These are phyloP conservation scores for Lachnellula hyalina DNA, from an alignment of 2,329 filamentous ascomycete species.

Conservation along the genomic window DNA sequence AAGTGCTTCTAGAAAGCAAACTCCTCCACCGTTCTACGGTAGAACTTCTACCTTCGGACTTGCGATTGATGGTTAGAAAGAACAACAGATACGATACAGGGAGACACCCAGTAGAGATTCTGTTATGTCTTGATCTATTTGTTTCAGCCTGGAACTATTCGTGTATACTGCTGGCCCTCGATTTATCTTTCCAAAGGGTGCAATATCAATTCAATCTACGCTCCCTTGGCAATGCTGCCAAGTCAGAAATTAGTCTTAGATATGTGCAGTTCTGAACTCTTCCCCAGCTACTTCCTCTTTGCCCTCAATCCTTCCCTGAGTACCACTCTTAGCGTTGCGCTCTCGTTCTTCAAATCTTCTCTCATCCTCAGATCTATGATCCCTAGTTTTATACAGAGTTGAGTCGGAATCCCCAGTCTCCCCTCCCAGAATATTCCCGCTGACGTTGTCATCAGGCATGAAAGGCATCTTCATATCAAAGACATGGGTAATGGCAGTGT, in stretches of 20 bases:
- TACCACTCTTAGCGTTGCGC: neutral
- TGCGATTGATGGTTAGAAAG: too few species aligned
- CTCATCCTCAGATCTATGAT: neutral
- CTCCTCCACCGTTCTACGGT: too few species aligned
- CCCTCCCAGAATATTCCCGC: constrained; percentile 1
- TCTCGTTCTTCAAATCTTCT: neutral
- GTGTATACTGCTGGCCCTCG: too few species aligned
- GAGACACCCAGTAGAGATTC: too few species aligned
- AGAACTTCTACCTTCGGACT: too few species aligned
- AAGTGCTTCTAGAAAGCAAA: too few species aligned
- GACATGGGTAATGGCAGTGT: constrained; percentile 12
- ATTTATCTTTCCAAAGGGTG: too few species aligned
- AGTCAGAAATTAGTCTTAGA: neutral
- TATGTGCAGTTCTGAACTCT: neutral
- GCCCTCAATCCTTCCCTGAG: neutral
- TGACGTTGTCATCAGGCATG: constrained; percentile 16
- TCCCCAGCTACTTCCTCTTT: neutral
- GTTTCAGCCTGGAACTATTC: too few species aligned
- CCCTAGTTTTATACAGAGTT: neutral
- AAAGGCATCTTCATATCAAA: constrained; percentile 15
- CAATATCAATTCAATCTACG: too few species aligned
- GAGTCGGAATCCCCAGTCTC: neutral
- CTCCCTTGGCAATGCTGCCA: too few species aligned
- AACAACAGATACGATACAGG: too few species aligned
- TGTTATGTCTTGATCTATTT: too few species aligned